phyloP scores from a whole-genome alignment of 2,329 filamentous ascomycete species.

The Tolypocladium pustulatum region DNA sequence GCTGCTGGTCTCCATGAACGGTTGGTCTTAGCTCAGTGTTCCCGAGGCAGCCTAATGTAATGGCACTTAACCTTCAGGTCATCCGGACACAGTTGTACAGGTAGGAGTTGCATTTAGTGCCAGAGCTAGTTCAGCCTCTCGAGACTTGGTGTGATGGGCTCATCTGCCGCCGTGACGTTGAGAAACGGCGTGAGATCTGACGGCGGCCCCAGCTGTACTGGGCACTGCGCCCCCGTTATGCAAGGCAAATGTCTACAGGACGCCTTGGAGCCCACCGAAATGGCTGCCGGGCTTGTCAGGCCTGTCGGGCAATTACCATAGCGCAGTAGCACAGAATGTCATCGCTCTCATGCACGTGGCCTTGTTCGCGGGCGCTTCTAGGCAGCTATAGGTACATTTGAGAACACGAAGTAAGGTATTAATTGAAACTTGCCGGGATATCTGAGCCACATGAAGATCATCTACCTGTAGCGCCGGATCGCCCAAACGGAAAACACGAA shows the following conservation, averaged over 20 bases:
- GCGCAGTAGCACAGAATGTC: not conserved
- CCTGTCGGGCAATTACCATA: not conserved
- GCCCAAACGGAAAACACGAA: not conserved
- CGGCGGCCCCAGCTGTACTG: too few relatives aligned
- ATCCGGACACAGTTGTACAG: not conserved
- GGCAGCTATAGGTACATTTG: not conserved
- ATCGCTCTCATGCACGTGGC: not conserved
- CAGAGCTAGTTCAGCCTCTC: not conserved
- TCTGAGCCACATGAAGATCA: not conserved
- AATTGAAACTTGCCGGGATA: not conserved
- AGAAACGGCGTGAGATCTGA: not conserved
- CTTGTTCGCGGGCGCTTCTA: not conserved
- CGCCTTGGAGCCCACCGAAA: not conserved
- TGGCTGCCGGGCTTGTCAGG: not conserved
- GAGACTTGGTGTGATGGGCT: not conserved
- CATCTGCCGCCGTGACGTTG: not conserved
- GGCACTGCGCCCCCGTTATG: too few relatives aligned
- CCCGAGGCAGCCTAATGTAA: not conserved
- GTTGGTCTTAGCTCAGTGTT: not conserved
- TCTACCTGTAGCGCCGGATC: not conserved
- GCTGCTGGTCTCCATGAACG: not conserved
- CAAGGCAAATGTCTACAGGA: not conserved
- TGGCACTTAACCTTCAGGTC: not conserved
- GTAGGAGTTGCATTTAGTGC: not conserved
- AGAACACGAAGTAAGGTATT: not conserved